These are phyloP conservation scores for Rhizopogon salebrosus DNA, from an alignment of 768 basidiomycete species.

Conservation along the genomic window DNA sequence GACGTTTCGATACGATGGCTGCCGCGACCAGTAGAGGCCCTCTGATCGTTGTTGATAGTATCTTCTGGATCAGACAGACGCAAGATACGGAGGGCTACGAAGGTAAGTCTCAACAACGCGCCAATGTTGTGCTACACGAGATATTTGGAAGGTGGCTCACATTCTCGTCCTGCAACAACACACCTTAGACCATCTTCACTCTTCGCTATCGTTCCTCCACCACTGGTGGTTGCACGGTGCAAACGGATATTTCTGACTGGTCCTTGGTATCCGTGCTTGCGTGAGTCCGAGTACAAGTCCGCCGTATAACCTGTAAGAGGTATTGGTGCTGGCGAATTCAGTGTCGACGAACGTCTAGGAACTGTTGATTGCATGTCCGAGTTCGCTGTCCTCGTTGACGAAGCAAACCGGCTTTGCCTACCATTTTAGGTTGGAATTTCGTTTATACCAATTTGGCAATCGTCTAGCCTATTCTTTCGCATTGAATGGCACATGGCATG, in stretches of 20 bases:
- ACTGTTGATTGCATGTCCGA: slow-evolving; percentile 19
- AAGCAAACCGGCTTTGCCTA: background rate
- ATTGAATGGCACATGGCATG: no score
- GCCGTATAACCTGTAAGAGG: slow-evolving; percentile 7
- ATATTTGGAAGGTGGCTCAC: slow-evolving; percentile 32
- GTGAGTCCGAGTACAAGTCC: slow-evolving; percentile 37
- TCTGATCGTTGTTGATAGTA: slow-evolving; percentile 39
- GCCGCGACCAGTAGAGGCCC: slow-evolving; percentile 48
- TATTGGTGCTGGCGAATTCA: slow-evolving; percentile 5
- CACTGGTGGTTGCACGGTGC: slow-evolving; percentile 50
- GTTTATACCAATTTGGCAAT: no score
- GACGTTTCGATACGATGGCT: slow-evolving; percentile 68
- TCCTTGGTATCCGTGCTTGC: slow-evolving; percentile 39
- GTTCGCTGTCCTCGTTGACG: background rate
- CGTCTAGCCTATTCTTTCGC: no score
- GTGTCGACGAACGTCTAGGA: slow-evolving; percentile 23
- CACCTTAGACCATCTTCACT: slow-evolving; percentile 63
- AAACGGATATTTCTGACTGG: slow-evolving; percentile 52
- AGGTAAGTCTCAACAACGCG: slow-evolving; percentile 8
- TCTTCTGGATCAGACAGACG: slow-evolving; percentile 48
- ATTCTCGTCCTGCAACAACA: slow-evolving; percentile 77
- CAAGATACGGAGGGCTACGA: slow-evolving; percentile 54
- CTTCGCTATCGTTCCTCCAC: slow-evolving; percentile 64
- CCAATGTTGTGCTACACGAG: slow-evolving; percentile 7
- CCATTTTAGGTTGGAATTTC: no score